Evolutionary conservation across 495 filamentous ascomycete genomes (phyloP).

Genomic region (Penicillium malachiteum): DNA sequence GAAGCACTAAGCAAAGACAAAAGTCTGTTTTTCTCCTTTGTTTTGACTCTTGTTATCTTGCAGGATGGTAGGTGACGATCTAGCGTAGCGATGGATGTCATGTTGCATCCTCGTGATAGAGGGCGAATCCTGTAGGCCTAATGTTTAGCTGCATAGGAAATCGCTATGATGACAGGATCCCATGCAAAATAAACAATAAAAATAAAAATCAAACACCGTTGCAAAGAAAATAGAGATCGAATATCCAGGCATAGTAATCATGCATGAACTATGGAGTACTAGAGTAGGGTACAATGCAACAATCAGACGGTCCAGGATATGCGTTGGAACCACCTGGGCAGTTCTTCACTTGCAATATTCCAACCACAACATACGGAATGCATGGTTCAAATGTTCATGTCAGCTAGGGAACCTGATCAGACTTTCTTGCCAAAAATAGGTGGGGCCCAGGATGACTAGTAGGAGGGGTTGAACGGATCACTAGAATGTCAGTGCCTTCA

Average conservation of each 20-base stretch:
- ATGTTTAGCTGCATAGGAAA: constrained; percentile 2
- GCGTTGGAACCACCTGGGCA: too few species aligned
- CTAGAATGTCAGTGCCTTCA: constrained; percentile 6
- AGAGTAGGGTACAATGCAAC: too few species aligned
- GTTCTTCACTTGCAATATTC: too few species aligned
- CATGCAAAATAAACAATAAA: not conserved
- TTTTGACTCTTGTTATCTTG: not conserved
- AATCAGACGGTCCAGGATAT: too few species aligned
- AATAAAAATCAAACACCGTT: not conserved
- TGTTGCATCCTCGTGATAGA: constrained; percentile 21
- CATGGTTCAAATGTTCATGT: not conserved
- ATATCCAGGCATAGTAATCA: too few species aligned
- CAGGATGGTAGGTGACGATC: not conserved
- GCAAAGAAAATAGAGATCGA: not conserved
- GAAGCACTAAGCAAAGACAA: too few species aligned
- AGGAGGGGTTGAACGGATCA: not conserved
- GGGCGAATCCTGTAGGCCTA: constrained; percentile 1
- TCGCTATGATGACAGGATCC: constrained; percentile 3
- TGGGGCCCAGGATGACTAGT: not conserved
- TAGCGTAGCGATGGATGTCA: constrained; percentile 4
- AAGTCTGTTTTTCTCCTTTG: not conserved
- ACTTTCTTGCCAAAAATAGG: constrained; percentile 1
- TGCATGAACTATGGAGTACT: too few species aligned
- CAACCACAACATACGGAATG: too few species aligned
- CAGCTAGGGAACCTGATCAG: not conserved